Evolutionary conservation across 768 basidiomycete genomes (phyloP), one percentile per base, ranked within the genome.

Genomic region (Coprinopsis sp.): DNA sequence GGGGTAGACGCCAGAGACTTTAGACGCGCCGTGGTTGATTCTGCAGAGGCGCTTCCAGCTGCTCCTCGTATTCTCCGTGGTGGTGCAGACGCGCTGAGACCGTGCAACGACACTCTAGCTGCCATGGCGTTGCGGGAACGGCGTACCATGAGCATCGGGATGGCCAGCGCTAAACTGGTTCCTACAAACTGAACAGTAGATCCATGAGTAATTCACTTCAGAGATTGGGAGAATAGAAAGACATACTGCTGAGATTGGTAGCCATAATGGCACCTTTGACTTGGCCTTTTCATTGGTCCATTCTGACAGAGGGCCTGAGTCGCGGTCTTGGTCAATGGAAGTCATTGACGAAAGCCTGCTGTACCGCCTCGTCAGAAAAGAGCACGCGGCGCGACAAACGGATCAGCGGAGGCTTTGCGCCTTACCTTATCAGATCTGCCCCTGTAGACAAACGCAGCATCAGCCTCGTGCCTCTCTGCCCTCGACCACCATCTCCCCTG

Each of bases 121-220:
- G 55, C 52, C 2, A 45, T 16, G 48, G 55, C 21, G 30, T 41
- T 24, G 16, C 68, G 60, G 44, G 64, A 60, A 41, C 63, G 57
- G 29, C 65, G 67, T 8, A 72, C 52, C 56, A 67, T 57, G 24
- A 68, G 48, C 0, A 70, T 52, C 3, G 68, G 69, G 30, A 71
- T 58, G 16, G 64, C 66, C 8, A 72, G 51, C 18, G 61, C 62
- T 11, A 65, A 40, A 33, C 55, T 59, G 2, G 65, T 67, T 19
- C 65, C 64, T 30, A 65, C 37, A 47, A 64, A 60, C 64, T 67
- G 29, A 11, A 36, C 14, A 27, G 18, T 23, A 43, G 7, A 12
- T 27, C 18, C 31, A 12, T 38, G 37, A 11, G 33, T 12, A 22
- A 25, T 11, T 22, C 18, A 22, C 5, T n/a, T 25, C n/a, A n/a